A percentile compares a stretch with the other conserved stretches of the same genome.
phyloP scores from a whole-genome alignment of 2,329 filamentous ascomycete genomes.

The Diaporthe helianthi region DNA sequence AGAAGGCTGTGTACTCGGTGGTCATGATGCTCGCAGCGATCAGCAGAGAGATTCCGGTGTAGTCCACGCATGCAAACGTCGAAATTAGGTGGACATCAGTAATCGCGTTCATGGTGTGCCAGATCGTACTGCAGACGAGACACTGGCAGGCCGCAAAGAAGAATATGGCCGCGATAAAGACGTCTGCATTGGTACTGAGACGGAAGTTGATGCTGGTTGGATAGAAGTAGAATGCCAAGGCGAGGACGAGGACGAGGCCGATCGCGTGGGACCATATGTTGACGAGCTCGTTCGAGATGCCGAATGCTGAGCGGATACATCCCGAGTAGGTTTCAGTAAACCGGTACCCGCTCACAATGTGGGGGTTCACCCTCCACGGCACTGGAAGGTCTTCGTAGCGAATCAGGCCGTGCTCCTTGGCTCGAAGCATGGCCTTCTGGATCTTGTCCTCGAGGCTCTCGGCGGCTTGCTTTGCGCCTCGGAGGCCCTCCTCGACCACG shows the following conservation, averaged over 20 bases:
- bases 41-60: constrained; percentile 94
- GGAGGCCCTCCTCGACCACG: constrained; percentile 81
- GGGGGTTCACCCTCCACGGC: constrained; percentile 94
- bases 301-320: constrained; percentile 83
- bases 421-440: constrained; percentile 75
- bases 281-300: constrained; percentile 88
- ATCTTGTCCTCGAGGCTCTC: constrained; percentile 85
- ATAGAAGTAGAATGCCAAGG: constrained; percentile 95
- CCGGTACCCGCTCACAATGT: constrained; percentile 90
- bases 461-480: constrained; percentile 81
- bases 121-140: constrained; percentile 91
- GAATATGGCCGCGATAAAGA: constrained; percentile 91
- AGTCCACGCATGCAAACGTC: constrained; percentile 96
- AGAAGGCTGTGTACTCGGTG: constrained; percentile 98
- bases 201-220: constrained; percentile 86
- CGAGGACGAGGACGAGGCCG: constrained; percentile 84
- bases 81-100: constrained; percentile 89
- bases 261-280: constrained; percentile 98
- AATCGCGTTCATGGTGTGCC: constrained; percentile 99
- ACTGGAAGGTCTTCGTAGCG: constrained; percentile 88
- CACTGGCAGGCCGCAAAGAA: constrained; percentile 97
- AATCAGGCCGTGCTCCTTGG: constrained; percentile 82
- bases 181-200: constrained; percentile 84
- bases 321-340: constrained; percentile 92
- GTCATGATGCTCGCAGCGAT: constrained; percentile 98